phyloP scores from a whole-genome alignment of 2,329 filamentous ascomycete species.

The Exophiala sp. region DNA sequence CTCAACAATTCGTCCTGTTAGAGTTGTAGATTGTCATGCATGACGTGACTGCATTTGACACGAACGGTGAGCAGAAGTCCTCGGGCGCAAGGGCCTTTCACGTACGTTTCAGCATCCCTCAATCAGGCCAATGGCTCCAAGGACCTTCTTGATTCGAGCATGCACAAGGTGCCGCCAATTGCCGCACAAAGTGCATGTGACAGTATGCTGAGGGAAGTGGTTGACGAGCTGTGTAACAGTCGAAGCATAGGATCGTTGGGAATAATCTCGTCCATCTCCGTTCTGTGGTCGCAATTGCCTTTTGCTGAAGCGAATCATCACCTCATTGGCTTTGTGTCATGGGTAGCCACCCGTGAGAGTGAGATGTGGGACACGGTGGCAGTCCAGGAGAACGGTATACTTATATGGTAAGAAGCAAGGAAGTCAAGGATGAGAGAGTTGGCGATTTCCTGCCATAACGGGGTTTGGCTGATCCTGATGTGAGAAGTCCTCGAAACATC shows the following conservation, averaged over 20 bases:
- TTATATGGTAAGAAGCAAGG: too few relatives aligned
- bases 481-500: too few relatives aligned
- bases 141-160: constrained; percentile 56
- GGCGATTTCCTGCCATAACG: too few relatives aligned
- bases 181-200: constrained; percentile 55
- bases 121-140: constrained; percentile 59
- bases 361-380: too few relatives aligned
- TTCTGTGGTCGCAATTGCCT: constrained; percentile 37
- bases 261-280: constrained; percentile 52
- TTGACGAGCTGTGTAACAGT: constrained; percentile 46
- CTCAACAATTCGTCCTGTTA: constrained; percentile 61
- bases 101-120: constrained; percentile 58
- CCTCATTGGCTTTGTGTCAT: constrained; percentile 27
- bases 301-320: constrained; percentile 54
- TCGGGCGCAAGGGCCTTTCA: constrained; percentile 52
- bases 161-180: constrained; percentile 61
- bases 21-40: constrained; percentile 31
- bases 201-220: constrained; percentile 51
- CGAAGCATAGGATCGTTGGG: constrained; percentile 40
- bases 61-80: constrained; percentile 51
- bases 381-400: too few relatives aligned
- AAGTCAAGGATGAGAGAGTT: too few relatives aligned
- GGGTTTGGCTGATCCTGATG: too few relatives aligned
- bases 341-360: too few relatives aligned
- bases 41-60: constrained; percentile 33